These are phyloP conservation scores for Dendrobium catenatum DNA, from an alignment of 106 monocot species.

Conservation along the genomic window DNA sequence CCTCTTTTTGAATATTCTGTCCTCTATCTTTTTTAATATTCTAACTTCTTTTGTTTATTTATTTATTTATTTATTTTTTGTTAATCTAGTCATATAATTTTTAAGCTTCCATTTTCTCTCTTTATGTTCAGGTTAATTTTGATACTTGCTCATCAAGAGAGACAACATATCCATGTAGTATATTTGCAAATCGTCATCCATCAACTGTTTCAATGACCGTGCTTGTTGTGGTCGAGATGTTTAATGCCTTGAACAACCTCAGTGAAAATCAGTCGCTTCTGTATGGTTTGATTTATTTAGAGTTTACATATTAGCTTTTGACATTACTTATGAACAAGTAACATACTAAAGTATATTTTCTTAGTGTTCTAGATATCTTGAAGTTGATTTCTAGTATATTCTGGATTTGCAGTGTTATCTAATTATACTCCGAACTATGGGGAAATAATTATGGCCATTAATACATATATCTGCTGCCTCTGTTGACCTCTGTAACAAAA, in stretches of 20 bases:
- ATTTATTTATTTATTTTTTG: no score
- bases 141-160: slow-evolving; percentile 88
- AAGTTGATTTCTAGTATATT: background rate
- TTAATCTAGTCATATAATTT: background rate
- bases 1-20: background rate
- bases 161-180: slow-evolving; percentile 83
- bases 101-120: background rate
- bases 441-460: background rate
- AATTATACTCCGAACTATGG: background rate
- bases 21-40: background rate
- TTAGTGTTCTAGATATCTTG: background rate
- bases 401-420: background rate
- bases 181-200: slow-evolving; percentile 93
- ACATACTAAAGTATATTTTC: background rate
- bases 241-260: slow-evolving; percentile 96
- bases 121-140: slow-evolving; percentile 71
- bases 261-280: slow-evolving; percentile 99
- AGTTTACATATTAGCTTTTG: background rate
- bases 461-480: background rate
- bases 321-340: background rate
- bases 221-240: slow-evolving; percentile 99
- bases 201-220: slow-evolving; percentile 99
- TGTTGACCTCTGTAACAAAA: no score
- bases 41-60: background rate
- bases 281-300: slow-evolving; percentile 32